Conservation (phyloP, 768 basidiomycete genomes). For the Harrya chromipes region DNA sequence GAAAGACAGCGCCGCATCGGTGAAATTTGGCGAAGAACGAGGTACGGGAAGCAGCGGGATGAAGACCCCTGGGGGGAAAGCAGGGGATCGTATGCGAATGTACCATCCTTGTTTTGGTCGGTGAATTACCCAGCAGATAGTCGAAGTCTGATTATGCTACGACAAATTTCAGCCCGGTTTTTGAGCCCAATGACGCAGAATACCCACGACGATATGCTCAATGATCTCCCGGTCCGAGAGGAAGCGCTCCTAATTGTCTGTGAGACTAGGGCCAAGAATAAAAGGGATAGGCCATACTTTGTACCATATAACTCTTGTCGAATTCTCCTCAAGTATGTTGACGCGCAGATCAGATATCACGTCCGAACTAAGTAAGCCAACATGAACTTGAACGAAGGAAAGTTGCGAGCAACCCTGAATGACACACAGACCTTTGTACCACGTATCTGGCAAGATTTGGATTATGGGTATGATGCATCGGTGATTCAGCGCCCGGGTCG, state of each 20-base stretch:
- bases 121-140: conserved; percentile 73
- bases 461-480: conserved; percentile 23
- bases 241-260: conserved; percentile 58
- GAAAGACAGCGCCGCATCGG: conserved; percentile 51
- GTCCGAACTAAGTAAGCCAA: conserved; percentile 51
- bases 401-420: not conserved
- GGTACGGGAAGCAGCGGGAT: conserved; percentile 55
- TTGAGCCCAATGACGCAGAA: not conserved
- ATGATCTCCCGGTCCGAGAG: conserved; percentile 73
- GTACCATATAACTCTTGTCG: conserved; percentile 64
- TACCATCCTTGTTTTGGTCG: conserved; percentile 84
- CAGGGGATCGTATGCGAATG: conserved; percentile 68
- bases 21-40: conserved; percentile 43
- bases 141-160: conserved; percentile 66
- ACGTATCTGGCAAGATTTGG: conserved; percentile 32
- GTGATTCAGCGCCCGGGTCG: not conserved
- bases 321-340: conserved; percentile 56
- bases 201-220: conserved; percentile 66
- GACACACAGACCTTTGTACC: conserved; percentile 27
- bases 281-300: conserved; percentile 47
- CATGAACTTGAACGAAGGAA: not conserved
- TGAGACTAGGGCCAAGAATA: conserved; percentile 8
- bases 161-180: not conserved
- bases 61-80: conserved; percentile 60
- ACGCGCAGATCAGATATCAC: conserved; percentile 68